Evolutionary conservation across 306 rosid genomes (phyloP), one percentile per base, ranked within the genome.

Genomic region (Vigna unguiculata): DNA sequence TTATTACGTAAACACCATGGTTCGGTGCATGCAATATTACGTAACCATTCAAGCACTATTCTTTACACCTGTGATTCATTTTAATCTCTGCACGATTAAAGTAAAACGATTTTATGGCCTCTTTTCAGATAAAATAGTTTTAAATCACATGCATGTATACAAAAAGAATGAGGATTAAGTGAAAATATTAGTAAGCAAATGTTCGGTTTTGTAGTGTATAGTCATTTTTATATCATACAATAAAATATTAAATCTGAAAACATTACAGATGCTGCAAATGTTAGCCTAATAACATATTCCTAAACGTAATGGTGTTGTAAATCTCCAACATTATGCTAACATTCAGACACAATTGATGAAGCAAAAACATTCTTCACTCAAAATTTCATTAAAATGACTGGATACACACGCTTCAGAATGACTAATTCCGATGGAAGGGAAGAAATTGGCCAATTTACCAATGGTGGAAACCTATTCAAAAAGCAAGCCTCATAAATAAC

Each of bases 381-480:
- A 75, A 64, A 54, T 40, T 70, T 51, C 57, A 64, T 77, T 61
- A 22, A 49, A 60, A 49, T 58, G 48, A 65, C 54, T 54, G 68
- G 77, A 58, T 24, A 81, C n/a, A 55, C 64, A 72, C 0, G 38
- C 59, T 69, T 24, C 30, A 60, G 64, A 81, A 78, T 28, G 81
- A 71, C 75, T 85, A 75, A 71, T 81, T 76, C 89, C 30, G 48
- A 72, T 13, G 36, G 38, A 59, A 41, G 76, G 45, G 20, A 71
- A 59, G 59, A 82, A 43, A 22, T 43, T 64, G 75, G 78, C 76
- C 78, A 72, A 65, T 45, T 64, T 52, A 36, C 51, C 13, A 54
- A 76, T 72, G 58, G 74, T 69, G 80, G 69, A 83, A 85, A 79
- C 74, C 78, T 40, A 83, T 81, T 74, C 52, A 74, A 54, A 40